Percentiles rank a stretch among this genome's conserved stretches.
Evolutionary conservation across 176 grass and related monocot species (phyloP).

Genomic region (Dendrocalamus sinicus): DNA sequence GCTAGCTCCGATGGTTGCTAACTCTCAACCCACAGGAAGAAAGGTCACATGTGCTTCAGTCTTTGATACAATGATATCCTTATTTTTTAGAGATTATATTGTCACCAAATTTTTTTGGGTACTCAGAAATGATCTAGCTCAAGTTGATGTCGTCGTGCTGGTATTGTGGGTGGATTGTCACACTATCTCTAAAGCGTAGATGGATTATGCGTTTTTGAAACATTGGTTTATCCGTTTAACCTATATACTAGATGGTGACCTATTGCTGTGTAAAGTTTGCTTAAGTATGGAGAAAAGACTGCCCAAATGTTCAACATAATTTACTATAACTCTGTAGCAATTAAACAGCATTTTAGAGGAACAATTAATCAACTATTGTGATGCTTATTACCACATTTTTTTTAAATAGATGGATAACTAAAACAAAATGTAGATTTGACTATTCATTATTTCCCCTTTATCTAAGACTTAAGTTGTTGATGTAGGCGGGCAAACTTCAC

Average conservation of each 20-base stretch:
- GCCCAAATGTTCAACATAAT: not conserved
- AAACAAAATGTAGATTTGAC: not conserved
- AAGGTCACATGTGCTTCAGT: too few relatives aligned
- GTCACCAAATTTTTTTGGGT: not conserved
- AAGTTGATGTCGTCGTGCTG: not conserved
- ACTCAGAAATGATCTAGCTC: not conserved
- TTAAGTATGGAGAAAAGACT: not conserved
- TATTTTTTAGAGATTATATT: not conserved
- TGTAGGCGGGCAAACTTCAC: conserved; percentile 90
- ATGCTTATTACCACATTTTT: not conserved
- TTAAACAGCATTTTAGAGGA: not conserved
- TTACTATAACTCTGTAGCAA: not conserved
- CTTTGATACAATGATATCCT: not conserved
- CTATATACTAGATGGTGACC: not conserved
- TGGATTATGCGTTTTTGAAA: conserved; percentile 14
- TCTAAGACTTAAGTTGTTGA: conserved; percentile 27
- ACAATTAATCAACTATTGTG: not conserved
- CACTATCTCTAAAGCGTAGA: not conserved
- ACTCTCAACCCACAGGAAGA: too few relatives aligned
- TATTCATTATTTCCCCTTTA: not conserved
- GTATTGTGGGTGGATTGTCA: not conserved
- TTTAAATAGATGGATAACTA: not conserved
- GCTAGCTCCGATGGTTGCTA: too few relatives aligned
- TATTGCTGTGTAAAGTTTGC: not conserved
- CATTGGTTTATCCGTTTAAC: not conserved